phyloP scores from a whole-genome alignment of 2,329 filamentous ascomycete species.

The Colletotrichum orchidophilum region DNA sequence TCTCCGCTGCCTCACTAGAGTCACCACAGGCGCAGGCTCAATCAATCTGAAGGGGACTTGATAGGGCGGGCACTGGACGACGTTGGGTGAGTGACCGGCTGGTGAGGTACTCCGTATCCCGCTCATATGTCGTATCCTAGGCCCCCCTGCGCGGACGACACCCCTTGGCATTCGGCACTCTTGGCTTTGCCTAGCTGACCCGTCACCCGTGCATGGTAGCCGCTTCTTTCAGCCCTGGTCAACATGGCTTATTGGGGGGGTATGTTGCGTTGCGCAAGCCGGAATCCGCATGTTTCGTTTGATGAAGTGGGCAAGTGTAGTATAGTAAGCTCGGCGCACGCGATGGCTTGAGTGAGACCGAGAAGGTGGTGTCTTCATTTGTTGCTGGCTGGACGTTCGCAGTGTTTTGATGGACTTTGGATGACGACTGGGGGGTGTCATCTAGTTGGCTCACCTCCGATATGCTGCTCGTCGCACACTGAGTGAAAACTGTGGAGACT shows the following conservation, averaged over 20 bases:
- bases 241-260: not conserved
- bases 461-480: conserved; percentile 24
- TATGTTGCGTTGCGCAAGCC: not conserved
- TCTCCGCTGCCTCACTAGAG: not conserved
- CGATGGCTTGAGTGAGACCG: conserved; percentile 6
- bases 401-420: conserved; percentile 16
- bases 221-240: conserved; percentile 18
- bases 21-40: conserved; percentile 6
- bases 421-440: conserved; percentile 15
- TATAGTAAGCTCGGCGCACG: not conserved
- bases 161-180: not conserved
- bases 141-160: conserved; percentile 3
- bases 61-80: conserved; percentile 26
- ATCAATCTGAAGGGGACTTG: conserved; percentile 21
- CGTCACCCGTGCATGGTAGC: conserved; percentile 8
- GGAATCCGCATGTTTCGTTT: conserved; percentile 7
- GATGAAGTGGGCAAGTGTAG: not conserved
- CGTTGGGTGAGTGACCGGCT: conserved; percentile 30
- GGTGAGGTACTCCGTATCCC: conserved; percentile 8
- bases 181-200: conserved; percentile 6
- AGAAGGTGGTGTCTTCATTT: conserved; percentile 30
- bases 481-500: conserved; percentile 24
- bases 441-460: conserved; percentile 29
- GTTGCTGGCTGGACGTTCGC: not conserved
- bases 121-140: conserved; percentile 13